phyloP scores from a whole-genome alignment of 768 basidiomycete genomes.

The Ephemerocybe angulata region DNA sequence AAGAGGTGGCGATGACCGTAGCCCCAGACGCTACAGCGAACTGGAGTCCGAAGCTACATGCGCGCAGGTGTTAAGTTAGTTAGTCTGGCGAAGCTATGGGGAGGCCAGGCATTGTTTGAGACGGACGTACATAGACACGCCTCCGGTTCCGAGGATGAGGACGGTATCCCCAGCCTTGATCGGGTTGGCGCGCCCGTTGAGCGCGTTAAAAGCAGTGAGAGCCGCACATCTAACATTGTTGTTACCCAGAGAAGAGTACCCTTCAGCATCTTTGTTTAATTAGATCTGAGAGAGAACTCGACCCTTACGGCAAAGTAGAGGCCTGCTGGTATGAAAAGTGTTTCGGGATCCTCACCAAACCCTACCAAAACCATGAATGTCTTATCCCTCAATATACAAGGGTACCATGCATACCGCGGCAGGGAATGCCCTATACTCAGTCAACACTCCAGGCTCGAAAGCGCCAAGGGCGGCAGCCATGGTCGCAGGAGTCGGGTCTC shows the following conservation, averaged over 20 bases:
- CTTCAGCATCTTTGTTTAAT: background rate
- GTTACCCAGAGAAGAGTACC: background rate
- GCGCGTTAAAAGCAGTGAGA: conserved; percentile 61
- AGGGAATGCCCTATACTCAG: conserved; percentile 46
- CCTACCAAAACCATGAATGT: conserved; percentile 23
- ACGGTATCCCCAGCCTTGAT: conserved; percentile 60
- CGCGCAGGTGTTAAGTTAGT: background rate
- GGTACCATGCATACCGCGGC: background rate
- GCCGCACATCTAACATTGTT: conserved; percentile 44
- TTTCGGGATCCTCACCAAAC: conserved; percentile 48
- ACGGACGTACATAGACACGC: conserved; percentile 45
- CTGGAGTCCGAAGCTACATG: conserved; percentile 49
- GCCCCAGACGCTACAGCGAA: conserved; percentile 62
- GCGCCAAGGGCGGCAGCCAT: conserved; percentile 41
- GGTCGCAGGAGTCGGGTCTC: conserved; percentile 34
- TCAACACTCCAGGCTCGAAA: conserved; percentile 46
- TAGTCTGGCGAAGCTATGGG: background rate
- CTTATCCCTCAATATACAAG: background rate
- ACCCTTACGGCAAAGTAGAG: conserved; percentile 54
- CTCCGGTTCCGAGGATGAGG: conserved; percentile 54
- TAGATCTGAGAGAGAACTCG: background rate
- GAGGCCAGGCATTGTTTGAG: background rate
- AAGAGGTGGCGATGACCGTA: conserved; percentile 63
- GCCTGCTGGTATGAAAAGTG: conserved; percentile 65
- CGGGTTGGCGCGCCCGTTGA: conserved; percentile 45